Conservation (phyloP, 1,284 basidiomycete species). For the Puccinia triticina region DNA sequence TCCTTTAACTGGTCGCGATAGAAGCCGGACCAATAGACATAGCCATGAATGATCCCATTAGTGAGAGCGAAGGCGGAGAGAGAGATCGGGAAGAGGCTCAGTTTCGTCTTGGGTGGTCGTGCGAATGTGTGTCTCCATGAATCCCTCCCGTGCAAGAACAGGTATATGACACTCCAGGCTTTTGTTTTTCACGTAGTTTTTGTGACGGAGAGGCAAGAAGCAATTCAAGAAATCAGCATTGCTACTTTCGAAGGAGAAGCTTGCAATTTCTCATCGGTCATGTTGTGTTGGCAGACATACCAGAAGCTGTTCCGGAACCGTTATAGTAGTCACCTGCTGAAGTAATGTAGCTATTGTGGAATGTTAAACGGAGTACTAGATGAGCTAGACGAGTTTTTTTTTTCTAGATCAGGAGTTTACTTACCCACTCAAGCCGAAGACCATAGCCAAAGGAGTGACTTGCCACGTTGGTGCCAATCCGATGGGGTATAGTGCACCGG, state of each 20-base stretch:
- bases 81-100: conserved; percentile 10
- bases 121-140: conserved; percentile 43
- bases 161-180: conserved; percentile 50
- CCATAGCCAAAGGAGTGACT: conserved; percentile 43
- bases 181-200: neutral
- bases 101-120: neutral
- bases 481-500: conserved; percentile 6
- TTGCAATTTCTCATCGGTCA: neutral
- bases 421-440: conserved; percentile 47
- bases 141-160: conserved; percentile 37
- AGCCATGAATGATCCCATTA: conserved; percentile 41
- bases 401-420: neutral
- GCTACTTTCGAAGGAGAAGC: neutral
- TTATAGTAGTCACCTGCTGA: conserved; percentile 44
- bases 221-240: neutral
- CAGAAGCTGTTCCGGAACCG: conserved; percentile 48
- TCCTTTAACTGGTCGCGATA: conserved; percentile 36
- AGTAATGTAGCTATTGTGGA: conserved; percentile 37
- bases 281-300: neutral
- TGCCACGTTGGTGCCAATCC: conserved; percentile 46
- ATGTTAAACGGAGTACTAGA: neutral
- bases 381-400: neutral
- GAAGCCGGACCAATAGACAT: conserved; percentile 48
- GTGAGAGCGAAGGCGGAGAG: conserved; percentile 22
- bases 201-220: neutral